Conservation (phyloP, 768 basidiomycete species). For the Collybia sordida region DNA sequence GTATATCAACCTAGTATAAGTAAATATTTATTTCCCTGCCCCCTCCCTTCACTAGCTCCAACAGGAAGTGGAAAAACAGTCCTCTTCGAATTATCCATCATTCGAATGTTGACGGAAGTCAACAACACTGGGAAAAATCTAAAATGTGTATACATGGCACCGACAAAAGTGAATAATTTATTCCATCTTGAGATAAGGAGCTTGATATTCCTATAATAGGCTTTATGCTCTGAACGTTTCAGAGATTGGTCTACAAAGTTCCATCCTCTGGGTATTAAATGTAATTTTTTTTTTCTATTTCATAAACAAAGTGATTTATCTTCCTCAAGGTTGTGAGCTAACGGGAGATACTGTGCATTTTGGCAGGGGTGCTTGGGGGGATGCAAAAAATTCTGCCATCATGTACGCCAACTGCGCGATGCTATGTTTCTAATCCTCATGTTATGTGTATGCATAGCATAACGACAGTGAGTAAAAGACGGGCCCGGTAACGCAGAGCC, state of each 20-base stretch:
- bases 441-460: conserved; percentile 42
- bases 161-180: conserved; percentile 66
- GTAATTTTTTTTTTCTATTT: conserved; percentile 36
- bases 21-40: too few species aligned
- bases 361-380: conserved; percentile 67
- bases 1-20: background rate
- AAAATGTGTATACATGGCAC: conserved; percentile 91
- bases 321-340: conserved; percentile 70
- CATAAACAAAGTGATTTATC: background rate
- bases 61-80: conserved; percentile 97
- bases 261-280: conserved; percentile 69
- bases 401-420: conserved; percentile 59
- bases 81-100: conserved; percentile 88
- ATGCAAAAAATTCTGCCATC: conserved; percentile 73
- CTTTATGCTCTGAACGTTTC: conserved; percentile 82
- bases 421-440: background rate
- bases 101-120: conserved; percentile 61
- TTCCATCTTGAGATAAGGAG: background rate
- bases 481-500: background rate
- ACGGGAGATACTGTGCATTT: conserved; percentile 86
- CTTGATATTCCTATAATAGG: conserved; percentile 41
- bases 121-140: conserved; percentile 29
- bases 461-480: conserved; percentile 61
- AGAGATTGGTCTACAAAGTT: conserved; percentile 87
- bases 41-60: conserved; percentile 58